These are phyloP conservation scores for Rubroboletus pulcherrimus DNA, from an alignment of 768 basidiomycete genomes.

Conservation along the genomic window DNA sequence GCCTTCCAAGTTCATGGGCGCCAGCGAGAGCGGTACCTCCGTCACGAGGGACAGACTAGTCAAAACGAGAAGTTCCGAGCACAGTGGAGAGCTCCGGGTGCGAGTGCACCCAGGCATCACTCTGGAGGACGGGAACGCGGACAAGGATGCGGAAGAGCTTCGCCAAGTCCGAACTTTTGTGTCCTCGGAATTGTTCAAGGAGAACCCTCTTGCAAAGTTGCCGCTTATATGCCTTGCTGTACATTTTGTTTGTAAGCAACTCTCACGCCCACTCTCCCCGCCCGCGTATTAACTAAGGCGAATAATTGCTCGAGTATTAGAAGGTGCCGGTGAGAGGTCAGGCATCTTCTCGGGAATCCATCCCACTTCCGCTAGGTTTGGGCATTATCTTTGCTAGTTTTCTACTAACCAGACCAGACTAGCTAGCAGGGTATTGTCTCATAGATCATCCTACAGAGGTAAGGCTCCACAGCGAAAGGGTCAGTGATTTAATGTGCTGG, in stretches of 20 bases:
- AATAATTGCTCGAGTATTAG: too few relatives aligned
- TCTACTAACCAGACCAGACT: too few relatives aligned
- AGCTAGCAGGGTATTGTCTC: too few relatives aligned
- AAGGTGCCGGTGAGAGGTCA: too few relatives aligned
- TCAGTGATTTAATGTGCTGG: too few relatives aligned
- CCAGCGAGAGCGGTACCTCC: conserved; percentile 73
- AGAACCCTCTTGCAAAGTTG: neutral
- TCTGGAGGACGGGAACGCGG: conserved; percentile 95
- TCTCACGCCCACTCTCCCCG: conserved; percentile 37
- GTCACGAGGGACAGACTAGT: conserved; percentile 40
- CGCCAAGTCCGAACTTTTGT: conserved; percentile 89
- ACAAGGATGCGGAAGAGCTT: conserved; percentile 81
- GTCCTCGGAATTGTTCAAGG: conserved; percentile 77
- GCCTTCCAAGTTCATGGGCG: conserved; percentile 56
- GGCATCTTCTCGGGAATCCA: too few relatives aligned
- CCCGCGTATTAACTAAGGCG: too few relatives aligned
- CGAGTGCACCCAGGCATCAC: conserved; percentile 36
- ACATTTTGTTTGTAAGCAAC: conserved; percentile 39
- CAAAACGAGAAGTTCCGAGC: conserved; percentile 39
- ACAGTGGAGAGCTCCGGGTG: conserved; percentile 34
- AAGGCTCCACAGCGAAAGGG: too few relatives aligned
- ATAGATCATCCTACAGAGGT: too few relatives aligned
- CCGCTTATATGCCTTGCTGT: conserved; percentile 21
- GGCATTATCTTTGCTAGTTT: too few relatives aligned
- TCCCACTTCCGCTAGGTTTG: too few relatives aligned